Conservation (phyloP, 2,329 filamentous ascomycete genomes). For the Epichloe hybrida region DNA sequence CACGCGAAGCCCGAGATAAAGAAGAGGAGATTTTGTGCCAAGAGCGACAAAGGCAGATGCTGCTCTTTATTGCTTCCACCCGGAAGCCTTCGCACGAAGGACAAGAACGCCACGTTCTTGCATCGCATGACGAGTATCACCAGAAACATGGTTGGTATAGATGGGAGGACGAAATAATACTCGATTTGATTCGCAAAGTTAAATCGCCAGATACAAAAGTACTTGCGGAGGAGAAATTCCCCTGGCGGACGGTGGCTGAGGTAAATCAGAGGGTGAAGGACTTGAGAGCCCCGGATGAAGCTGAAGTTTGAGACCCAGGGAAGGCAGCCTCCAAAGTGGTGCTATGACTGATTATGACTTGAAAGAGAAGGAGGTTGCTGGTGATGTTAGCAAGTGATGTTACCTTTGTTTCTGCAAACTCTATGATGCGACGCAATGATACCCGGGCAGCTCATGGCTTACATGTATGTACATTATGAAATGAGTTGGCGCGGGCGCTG, state of each 20-base stretch:
- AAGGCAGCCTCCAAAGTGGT: conserved; percentile 14
- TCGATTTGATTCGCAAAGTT: conserved; percentile 11
- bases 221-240: conserved; percentile 7
- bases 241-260: conserved; percentile 8
- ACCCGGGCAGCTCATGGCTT: not conserved
- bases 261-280: conserved; percentile 10
- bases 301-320: conserved; percentile 9
- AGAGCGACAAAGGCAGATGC: conserved; percentile 2
- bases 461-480: not conserved
- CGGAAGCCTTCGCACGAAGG: conserved; percentile 4
- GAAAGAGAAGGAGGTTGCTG: not conserved
- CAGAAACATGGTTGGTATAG: conserved; percentile 13
- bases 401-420: not conserved
- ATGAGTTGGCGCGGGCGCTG: not conserved
- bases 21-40: conserved; percentile 1
- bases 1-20: conserved; percentile 1
- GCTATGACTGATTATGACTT: conserved; percentile 6
- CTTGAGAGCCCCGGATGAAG: conserved; percentile 11
- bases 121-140: conserved; percentile 8
- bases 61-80: conserved; percentile 9
- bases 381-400: not conserved
- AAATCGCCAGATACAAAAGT: conserved; percentile 6
- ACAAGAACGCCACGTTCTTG: not conserved
- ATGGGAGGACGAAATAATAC: conserved; percentile 15
- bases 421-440: not conserved